Base-by-base conservation (phyloP, 2,329 filamentous ascomycete genomes). In the Epichloe sp. region DNA sequence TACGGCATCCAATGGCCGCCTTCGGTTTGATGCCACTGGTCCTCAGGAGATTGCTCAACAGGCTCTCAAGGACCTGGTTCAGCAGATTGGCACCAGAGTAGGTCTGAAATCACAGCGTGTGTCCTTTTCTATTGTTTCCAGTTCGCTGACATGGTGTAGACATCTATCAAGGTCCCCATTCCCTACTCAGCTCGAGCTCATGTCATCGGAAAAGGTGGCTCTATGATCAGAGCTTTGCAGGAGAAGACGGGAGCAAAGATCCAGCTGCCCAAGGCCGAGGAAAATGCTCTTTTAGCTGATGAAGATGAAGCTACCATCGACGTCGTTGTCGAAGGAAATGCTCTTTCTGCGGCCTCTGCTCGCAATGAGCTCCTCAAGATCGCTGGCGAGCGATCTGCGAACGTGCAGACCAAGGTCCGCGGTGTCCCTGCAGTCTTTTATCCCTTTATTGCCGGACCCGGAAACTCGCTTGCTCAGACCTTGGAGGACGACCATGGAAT, bases 181-280 rank as follows among this genome's bases (percentile, higher is more conserved):
- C 93, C 91, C 49, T 79, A 84, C 47, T 91, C 88, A 40, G 81
- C 88, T 21, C 83, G 89, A 55, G 81, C 90, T 49, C 85, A 91
- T 68, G 90, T 98, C 68, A 97, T 98, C 65, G 94, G 93, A 59
- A 89, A 88, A 63, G 83, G 86, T 63, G 94, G 94, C 53, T 80
- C 88, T 26, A 91, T 85, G 55, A 94, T 98, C 65, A 91, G 94
- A 71, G 79, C 85, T 45, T 82, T 98, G 49, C 87, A 91, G 69
- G 87, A 91, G 67, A 85, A 86, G 67, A 93, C 89, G 3, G 90
- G 91, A 55, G 91, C 93, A 49, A 83, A 83, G 57, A 90, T 98
- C 62, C 88, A 95, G 64, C 80, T 98, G 54, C 90, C 91, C 54
- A 90, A 86, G 69, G 76, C 78, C 21, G 87, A 94, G 42, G 83